phyloP scores from a whole-genome alignment of 2,329 filamentous ascomycete genomes.

The Pestalotiopsis sp. region DNA sequence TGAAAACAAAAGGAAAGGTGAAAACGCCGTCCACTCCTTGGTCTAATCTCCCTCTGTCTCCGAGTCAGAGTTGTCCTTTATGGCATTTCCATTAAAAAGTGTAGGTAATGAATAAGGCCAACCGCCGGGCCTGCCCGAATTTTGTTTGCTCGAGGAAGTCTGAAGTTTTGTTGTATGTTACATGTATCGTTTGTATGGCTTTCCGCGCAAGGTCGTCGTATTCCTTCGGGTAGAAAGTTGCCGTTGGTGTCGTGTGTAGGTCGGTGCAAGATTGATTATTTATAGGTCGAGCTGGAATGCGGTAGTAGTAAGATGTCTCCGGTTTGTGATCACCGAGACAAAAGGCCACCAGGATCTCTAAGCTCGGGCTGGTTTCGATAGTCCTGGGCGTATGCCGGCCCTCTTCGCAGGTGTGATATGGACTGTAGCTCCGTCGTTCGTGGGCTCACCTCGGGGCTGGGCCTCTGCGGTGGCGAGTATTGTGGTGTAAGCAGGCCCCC shows the following conservation, averaged over 20 bases:
- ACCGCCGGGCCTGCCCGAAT: slow-evolving; percentile 1
- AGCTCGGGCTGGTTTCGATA: slow-evolving; percentile 35
- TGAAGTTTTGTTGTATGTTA: slow-evolving; percentile 3
- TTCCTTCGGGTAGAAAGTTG: slow-evolving; percentile 10
- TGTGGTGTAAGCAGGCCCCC: slow-evolving; percentile 54
- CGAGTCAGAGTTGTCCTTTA: slow-evolving; percentile 8
- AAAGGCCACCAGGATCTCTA: slow-evolving; percentile 42
- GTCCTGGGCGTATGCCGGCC: slow-evolving; percentile 33
- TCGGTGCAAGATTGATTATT: background rate
- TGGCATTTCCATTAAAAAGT: slow-evolving; percentile 3
- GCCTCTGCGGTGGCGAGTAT: slow-evolving; percentile 32
- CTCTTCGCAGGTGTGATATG: slow-evolving; percentile 44
- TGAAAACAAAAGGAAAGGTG: background rate
- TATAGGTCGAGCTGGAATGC: background rate
- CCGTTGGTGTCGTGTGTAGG: background rate
- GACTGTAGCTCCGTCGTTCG: slow-evolving; percentile 47
- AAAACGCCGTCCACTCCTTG: slow-evolving; percentile 4
- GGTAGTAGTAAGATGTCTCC: background rate
- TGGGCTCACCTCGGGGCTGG: slow-evolving; percentile 26
- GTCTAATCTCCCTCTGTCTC: slow-evolving; percentile 1
- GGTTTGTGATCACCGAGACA: slow-evolving; percentile 18
- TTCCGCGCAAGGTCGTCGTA: slow-evolving; percentile 18
- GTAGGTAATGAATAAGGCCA: background rate
- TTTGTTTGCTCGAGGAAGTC: slow-evolving; percentile 2
- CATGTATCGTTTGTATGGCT: slow-evolving; percentile 7